Evolutionary conservation across 495 filamentous ascomycete species (phyloP), one percentile per base, ranked within the genome.

Genomic region (Glarea lozoyensis): DNA sequence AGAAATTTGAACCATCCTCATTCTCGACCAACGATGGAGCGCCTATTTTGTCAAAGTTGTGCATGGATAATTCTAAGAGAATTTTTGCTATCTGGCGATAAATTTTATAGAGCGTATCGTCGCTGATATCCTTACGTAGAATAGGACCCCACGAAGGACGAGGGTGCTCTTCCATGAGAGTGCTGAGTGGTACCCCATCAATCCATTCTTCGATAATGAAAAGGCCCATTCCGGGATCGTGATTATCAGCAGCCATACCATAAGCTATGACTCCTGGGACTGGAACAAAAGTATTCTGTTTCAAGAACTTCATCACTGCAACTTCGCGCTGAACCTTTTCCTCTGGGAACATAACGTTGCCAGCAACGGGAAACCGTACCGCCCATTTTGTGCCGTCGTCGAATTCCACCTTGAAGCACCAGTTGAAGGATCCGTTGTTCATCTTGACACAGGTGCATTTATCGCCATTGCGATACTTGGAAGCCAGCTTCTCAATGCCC

Each of bases 311-410:
- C 25, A 45, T 38, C n/a, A 45, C 42, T n/a, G 42, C 42, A 18
- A 30, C 31, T 39, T 45, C 42, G 32, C 33, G 32, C 3, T 19
- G 42, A 24, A 45, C 36, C 33, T 45, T 45, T 24, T 37, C 19
- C 33, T 37, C 32, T 1, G 34, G 13, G 27, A 21, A 50, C 40
- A 54, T 38, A 46, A 66, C 56, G 31, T 39, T 64, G 15, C 60
- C 59, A 18, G 50, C 48, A 6, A 62, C 57, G 50, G 65, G 60
- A 42, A 68, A 63, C 40, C 64, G 58, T 38, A 68, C 52, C 39
- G 65, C 53, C 61, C 57, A 64, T 31, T 51, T 40, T 18, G 50
- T 59, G 27, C 49, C 49, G 42, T 67, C 54, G 27, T 45, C 41
- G 43, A 67, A 67, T 10, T 58, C 42, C 32, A 66, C 49, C 27